Evolutionary conservation across 148 eudicot genomes (phyloP), one percentile per base, ranked within the genome.

Genomic region (Silene uniflora): DNA sequence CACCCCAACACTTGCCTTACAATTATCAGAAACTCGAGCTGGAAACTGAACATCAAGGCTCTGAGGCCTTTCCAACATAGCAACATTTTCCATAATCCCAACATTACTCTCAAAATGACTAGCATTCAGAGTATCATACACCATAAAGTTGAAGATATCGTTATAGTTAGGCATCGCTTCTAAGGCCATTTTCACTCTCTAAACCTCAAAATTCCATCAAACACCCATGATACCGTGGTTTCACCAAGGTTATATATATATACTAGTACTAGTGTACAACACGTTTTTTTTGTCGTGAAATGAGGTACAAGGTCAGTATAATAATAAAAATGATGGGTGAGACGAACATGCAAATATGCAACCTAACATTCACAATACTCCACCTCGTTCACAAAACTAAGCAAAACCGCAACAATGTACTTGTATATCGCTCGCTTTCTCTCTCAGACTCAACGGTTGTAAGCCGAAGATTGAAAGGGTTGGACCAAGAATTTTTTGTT

Each of bases 141-240:
- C 78, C 81, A 90, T 86, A 78, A 79, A 87, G 86, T 89, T 88
- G 46, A 84, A 71, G 76, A 87, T 73, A 70, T 92, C 96, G 77
- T 79, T 90, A 39, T 91, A 76, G 58, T 77, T 77, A 68, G 90
- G 85, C 56, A 92, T 83, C 56, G 98, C 78, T 82, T 94, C 93
- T 74, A 88, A 74, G 10, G 91, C 93, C 94, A 87, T 87, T 8
- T 14, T 75, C 42, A 60, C 29, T 78, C n/a, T 27, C 59, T 68
- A 19, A n/a, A 42, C 23, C 73, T 12, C 65, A 11, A 61, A 63
- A 44, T 46, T 76, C 66, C 70, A 62, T 46, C 80, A 76, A 76
- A 72, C 55, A 54, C 55, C 17, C 17, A 39, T 39, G 9, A 0
- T 7, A 12, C 6, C 2, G 14, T 47, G n/a, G n/a, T n/a, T n/a